Evolutionary conservation across 2,329 filamentous ascomycete species (phyloP).

Genomic region (Cladosporium sphaerospermum): DNA sequence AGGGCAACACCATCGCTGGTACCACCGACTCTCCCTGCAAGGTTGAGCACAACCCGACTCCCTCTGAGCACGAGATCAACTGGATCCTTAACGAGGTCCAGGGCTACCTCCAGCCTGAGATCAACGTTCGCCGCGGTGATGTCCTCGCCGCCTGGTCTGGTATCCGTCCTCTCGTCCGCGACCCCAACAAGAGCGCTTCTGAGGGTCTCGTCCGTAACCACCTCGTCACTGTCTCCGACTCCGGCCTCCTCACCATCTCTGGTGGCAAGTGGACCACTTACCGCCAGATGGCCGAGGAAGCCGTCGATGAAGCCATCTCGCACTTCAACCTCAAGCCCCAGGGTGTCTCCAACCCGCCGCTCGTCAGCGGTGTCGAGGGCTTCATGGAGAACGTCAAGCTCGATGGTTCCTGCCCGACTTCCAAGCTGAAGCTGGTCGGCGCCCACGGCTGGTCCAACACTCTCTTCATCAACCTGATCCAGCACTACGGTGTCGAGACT

Average conservation of each 20-base stretch:
- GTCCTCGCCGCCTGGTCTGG: slow-evolving; percentile 89
- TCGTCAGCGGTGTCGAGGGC: slow-evolving; percentile 62
- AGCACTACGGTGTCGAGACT: slow-evolving; percentile 86
- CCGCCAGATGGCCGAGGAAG: slow-evolving; percentile 87
- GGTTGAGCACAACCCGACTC: slow-evolving; percentile 67
- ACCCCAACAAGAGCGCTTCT: slow-evolving; percentile 78
- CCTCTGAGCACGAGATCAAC: slow-evolving; percentile 76
- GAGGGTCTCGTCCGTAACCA: slow-evolving; percentile 85
- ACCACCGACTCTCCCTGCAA: slow-evolving; percentile 74
- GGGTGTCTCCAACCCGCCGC: slow-evolving; percentile 50
- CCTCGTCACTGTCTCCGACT: slow-evolving; percentile 70
- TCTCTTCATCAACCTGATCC: slow-evolving; percentile 90
- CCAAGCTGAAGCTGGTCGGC: slow-evolving; percentile 72
- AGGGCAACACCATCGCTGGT: slow-evolving; percentile 85
- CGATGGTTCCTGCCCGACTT: slow-evolving; percentile 74
- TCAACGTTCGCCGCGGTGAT: slow-evolving; percentile 76
- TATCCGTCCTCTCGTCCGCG: slow-evolving; percentile 77
- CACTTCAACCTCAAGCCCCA: slow-evolving; percentile 58
- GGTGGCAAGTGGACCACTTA: slow-evolving; percentile 89
- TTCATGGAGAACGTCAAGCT: slow-evolving; percentile 65
- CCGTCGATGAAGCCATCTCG: slow-evolving; percentile 71
- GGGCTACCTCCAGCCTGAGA: slow-evolving; percentile 75
- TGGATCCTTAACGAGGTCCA: slow-evolving; percentile 83
- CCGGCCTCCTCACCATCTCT: slow-evolving; percentile 75
- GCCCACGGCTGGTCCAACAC: slow-evolving; percentile 85